Conservation (phyloP, 345 rosid species). For the Linum usitatissimum region DNA sequence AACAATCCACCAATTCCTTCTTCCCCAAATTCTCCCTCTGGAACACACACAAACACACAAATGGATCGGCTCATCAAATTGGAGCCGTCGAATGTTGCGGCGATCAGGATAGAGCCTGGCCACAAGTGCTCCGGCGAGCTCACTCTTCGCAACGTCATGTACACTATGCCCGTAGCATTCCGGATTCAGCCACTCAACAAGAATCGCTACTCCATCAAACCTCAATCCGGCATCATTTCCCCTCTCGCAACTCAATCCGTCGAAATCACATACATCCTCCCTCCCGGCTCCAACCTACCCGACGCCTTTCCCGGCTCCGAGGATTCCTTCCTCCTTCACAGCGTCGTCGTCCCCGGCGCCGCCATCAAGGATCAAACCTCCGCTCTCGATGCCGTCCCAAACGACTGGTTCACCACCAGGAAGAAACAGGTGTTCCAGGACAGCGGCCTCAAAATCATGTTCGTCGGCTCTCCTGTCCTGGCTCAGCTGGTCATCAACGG, state of each 20-base stretch:
- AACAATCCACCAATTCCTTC: too few relatives aligned
- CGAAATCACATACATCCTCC: conserved; percentile 37
- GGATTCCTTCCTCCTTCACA: conserved; percentile 45
- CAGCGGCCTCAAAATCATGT: conserved; percentile 47
- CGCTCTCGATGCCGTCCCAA: conserved; percentile 33
- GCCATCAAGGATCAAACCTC: conserved; percentile 30
- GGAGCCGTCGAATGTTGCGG: conserved; percentile 43
- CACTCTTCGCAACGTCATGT: conserved; percentile 55
- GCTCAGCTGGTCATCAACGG: conserved; percentile 41
- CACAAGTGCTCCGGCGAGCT: conserved; percentile 43
- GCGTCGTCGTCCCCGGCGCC: conserved; percentile 58
- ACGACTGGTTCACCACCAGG: conserved; percentile 49
- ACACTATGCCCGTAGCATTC: conserved; percentile 68
- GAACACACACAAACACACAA: not conserved
- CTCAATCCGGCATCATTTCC: conserved; percentile 46
- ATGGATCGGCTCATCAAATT: conserved; percentile 56
- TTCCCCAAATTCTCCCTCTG: too few relatives aligned
- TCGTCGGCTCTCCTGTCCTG: conserved; percentile 41
- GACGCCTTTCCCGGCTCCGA: conserved; percentile 31
- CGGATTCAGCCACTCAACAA: conserved; percentile 38
- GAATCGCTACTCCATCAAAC: conserved; percentile 34
- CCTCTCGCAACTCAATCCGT: conserved; percentile 34
- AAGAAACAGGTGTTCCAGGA: conserved; percentile 57
- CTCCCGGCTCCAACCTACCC: conserved; percentile 26
- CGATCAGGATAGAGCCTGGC: conserved; percentile 37